phyloP scores from a whole-genome alignment of 192 early-diverging fungal genomes.

The Coemansia sp. region DNA sequence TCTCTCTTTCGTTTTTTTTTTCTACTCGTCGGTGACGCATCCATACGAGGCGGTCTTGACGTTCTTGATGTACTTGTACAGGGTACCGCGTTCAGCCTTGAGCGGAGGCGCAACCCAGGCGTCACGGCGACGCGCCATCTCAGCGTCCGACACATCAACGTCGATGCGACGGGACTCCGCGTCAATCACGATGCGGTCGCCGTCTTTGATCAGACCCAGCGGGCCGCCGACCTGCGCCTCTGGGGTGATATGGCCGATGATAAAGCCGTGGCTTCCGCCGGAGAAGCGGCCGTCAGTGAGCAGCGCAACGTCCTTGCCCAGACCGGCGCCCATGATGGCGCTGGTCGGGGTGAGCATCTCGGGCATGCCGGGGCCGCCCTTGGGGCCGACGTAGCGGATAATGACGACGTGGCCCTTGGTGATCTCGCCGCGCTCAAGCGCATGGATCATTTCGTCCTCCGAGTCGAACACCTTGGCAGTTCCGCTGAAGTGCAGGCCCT shows the following conservation, averaged over 20 bases:
- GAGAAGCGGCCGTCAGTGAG: constrained; percentile 99
- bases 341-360: constrained; percentile 98
- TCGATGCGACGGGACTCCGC: constrained; percentile 74
- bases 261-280: constrained; percentile 97
- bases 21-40: constrained; percentile 83
- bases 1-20: too few relatives aligned
- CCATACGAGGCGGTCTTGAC: constrained; percentile 78
- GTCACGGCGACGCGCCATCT: constrained; percentile 66
- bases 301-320: constrained; percentile 95
- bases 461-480: constrained; percentile 88
- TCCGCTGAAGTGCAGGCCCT: constrained; percentile 88
- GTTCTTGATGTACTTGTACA: constrained; percentile 91
- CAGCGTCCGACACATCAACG: constrained; percentile 73
- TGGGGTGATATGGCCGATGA: constrained; percentile 98
- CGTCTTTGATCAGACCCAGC: constrained; percentile 86
- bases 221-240: constrained; percentile 98
- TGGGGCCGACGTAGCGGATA: constrained; percentile 97
- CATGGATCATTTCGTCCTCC: constrained; percentile 88
- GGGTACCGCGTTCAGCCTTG: constrained; percentile 83
- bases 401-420: constrained; percentile 88
- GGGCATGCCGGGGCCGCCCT: constrained; percentile 98
- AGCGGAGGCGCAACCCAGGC: constrained; percentile 81
- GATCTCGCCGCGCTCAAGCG: constrained; percentile 85
- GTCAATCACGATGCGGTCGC: constrained; percentile 89
- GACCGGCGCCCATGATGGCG: constrained; percentile 98